Evolutionary conservation across 2,329 filamentous ascomycete species (phyloP).

Genomic region (Mariannaea elegans): DNA sequence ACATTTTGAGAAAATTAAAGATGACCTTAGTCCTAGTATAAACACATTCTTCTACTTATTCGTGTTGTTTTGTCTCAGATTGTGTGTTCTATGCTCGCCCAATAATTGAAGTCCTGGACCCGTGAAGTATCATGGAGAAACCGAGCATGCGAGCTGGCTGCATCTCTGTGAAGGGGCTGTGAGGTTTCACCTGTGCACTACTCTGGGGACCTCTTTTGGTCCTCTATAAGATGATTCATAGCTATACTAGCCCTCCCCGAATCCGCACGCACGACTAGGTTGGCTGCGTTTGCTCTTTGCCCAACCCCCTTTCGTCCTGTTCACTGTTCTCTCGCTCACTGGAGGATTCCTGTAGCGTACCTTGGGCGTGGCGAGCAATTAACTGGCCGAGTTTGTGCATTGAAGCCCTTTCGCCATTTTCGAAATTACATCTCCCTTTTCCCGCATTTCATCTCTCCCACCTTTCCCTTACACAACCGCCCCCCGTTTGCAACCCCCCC

Average conservation of each 20-base stretch:
- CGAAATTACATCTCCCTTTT: not conserved
- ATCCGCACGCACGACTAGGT: too few relatives aligned
- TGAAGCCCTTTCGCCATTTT: too few relatives aligned
- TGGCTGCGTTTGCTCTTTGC: too few relatives aligned
- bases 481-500: not conserved
- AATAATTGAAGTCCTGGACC: not conserved
- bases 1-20: not conserved
- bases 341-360: not conserved
- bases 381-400: too few relatives aligned
- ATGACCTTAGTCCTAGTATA: not conserved
- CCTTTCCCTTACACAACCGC: not conserved
- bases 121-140: not conserved
- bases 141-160: not conserved
- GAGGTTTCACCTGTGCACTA: too few relatives aligned
- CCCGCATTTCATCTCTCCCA: not conserved
- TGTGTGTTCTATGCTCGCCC: not conserved
- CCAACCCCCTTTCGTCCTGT: too few relatives aligned
- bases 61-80: not conserved
- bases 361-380: too few relatives aligned
- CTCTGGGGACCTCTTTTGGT: too few relatives aligned
- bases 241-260: too few relatives aligned
- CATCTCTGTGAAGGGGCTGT: not conserved
- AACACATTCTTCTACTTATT: not conserved
- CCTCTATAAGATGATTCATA: too few relatives aligned
- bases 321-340: not conserved